Evolutionary conservation across 2,329 filamentous ascomycete genomes (phyloP).

Genomic region (Diaporthe nobilis): DNA sequence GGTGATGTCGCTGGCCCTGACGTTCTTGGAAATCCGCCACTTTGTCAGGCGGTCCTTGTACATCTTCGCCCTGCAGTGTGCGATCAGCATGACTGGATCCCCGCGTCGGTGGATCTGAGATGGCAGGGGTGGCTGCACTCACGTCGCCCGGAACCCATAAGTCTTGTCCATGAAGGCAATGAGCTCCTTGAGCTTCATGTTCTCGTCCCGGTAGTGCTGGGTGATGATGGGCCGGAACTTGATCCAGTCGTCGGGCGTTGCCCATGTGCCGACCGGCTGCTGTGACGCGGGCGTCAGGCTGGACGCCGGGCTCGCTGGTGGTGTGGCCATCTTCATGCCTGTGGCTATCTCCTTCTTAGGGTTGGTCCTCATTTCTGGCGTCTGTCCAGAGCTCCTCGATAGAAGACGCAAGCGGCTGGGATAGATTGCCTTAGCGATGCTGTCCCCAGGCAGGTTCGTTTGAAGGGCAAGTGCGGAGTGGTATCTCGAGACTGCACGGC

Average conservation of each 20-base stretch:
- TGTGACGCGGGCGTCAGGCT: conserved; percentile 3
- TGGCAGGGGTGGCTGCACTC: background rate
- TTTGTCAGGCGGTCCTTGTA: conserved; percentile 35
- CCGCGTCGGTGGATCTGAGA: background rate
- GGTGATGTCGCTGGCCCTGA: conserved; percentile 36
- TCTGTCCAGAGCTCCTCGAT: background rate
- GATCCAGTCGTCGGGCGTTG: conserved; percentile 32
- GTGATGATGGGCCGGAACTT: conserved; percentile 33
- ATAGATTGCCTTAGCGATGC: background rate
- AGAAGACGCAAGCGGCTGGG: background rate
- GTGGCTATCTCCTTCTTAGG: background rate
- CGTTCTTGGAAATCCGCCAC: conserved; percentile 36
- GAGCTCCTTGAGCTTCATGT: conserved; percentile 38
- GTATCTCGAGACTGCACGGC: background rate
- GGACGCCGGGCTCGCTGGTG: conserved; percentile 16
- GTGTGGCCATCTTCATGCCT: background rate
- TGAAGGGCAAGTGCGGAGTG: background rate
- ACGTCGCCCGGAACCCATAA: conserved; percentile 36
- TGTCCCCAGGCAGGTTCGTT: background rate
- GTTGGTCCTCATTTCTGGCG: background rate
- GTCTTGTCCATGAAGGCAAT: conserved; percentile 37
- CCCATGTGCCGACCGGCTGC: conserved; percentile 13
- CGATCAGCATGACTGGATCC: background rate
- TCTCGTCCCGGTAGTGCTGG: conserved; percentile 33
- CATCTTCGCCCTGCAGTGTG: conserved; percentile 28